These are phyloP conservation scores for Dioszegia crocea DNA, from an alignment of 768 basidiomycete genomes.

Conservation along the genomic window DNA sequence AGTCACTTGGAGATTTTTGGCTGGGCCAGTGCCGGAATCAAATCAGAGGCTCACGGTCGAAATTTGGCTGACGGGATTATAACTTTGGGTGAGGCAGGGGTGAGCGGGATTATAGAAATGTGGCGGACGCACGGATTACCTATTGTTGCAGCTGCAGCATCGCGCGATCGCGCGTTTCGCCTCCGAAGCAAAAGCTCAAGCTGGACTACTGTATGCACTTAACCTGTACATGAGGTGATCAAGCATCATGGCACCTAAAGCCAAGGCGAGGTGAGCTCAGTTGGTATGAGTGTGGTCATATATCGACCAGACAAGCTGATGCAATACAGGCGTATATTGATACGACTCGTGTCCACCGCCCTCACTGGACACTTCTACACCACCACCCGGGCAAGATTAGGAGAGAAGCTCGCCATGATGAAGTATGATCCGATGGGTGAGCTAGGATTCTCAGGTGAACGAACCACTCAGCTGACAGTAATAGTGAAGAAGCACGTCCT, in stretches of 20 bases:
- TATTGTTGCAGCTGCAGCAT: no score
- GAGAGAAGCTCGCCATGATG: slow-evolving; percentile 77
- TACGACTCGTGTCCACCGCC: slow-evolving; percentile 83
- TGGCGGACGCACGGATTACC: neutral
- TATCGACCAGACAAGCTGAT: no score
- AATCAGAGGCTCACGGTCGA: neutral
- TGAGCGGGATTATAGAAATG: slow-evolving; percentile 1
- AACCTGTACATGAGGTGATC: slow-evolving; percentile 3
- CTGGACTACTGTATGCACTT: neutral
- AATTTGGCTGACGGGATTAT: slow-evolving; percentile 6
- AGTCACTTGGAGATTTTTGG: neutral
- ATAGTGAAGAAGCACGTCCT: slow-evolving; percentile 46
- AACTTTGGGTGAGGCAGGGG: neutral
- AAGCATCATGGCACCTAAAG: slow-evolving; percentile 40
- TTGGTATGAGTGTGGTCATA: no score
- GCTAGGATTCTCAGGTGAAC: slow-evolving; percentile 30
- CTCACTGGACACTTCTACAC: slow-evolving; percentile 91
- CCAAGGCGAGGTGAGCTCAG: slow-evolving; percentile 35
- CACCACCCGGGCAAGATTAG: slow-evolving; percentile 66
- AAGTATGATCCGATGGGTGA: slow-evolving; percentile 84
- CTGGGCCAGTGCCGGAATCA: neutral
- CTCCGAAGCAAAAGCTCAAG: no score
- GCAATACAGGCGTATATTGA: slow-evolving; percentile 67
- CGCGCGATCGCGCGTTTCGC: no score
- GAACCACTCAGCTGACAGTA: slow-evolving; percentile 9